Conservation (phyloP, 768 basidiomycete genomes). For the Lactarius evosmus region DNA sequence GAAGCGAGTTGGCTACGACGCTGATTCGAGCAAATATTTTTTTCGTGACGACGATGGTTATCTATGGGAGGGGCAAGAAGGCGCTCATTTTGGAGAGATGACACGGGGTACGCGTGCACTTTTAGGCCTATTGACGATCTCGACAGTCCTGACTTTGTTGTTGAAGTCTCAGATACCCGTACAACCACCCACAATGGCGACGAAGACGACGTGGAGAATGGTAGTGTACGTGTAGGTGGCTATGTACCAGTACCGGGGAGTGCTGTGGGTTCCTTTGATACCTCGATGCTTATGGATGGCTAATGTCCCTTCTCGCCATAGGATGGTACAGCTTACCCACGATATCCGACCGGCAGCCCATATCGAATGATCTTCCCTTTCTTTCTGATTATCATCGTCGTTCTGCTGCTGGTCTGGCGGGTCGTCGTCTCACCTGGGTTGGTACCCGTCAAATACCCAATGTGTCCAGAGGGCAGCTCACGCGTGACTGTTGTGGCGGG, state of each 20-base stretch:
- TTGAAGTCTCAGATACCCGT: constrained; percentile 11
- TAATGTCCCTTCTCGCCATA: background rate
- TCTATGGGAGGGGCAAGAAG: constrained; percentile 55
- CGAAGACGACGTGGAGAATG: constrained; percentile 26
- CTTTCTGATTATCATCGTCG: constrained; percentile 27
- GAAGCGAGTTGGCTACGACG: constrained; percentile 72
- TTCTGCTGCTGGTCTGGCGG: constrained; percentile 27
- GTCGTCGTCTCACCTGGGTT: constrained; percentile 22
- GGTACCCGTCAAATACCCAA: constrained; percentile 12
- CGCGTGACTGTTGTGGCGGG: constrained; percentile 26
- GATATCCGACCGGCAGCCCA: constrained; percentile 15
- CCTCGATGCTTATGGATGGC: background rate
- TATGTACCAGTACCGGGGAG: constrained; percentile 17
- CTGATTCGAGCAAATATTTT: constrained; percentile 63
- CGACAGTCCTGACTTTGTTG: background rate
- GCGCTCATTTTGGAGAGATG: constrained; percentile 57
- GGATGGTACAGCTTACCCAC: constrained; percentile 12
- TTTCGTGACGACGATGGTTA: constrained; percentile 56
- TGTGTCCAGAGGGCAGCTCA: constrained; percentile 25
- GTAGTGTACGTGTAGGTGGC: constrained; percentile 19
- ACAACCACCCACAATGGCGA: background rate
- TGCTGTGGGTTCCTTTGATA: constrained; percentile 15
- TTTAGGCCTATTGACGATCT: background rate
- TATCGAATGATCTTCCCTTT: constrained; percentile 30
- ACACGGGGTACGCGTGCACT: constrained; percentile 37